Base-by-base conservation (phyloP, 768 basidiomycete species). In the Thelephora aurantiotincta region DNA sequence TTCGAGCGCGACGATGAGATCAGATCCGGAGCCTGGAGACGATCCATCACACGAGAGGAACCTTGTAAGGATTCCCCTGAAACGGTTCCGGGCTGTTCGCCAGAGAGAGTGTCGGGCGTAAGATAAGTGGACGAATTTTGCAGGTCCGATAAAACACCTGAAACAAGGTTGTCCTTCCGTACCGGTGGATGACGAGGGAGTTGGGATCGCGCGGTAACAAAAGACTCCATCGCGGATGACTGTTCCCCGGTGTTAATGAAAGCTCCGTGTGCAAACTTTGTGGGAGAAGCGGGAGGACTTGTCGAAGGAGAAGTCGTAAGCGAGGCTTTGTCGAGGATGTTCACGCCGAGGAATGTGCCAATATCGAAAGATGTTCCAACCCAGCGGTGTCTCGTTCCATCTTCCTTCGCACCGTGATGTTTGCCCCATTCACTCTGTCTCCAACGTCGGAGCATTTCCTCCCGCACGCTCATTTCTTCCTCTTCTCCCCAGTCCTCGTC, bases 321-420 rank as follows among this genome's bases (percentile, higher is more conserved):
- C 9, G 4, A 56, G 35, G 58, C 57, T 41, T 65, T 65, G 38
- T 71, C 64, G 44, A 80, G 63, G 30, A 82, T 64, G 51, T 77
- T 73, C 45, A 87, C 70, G 11, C 84, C 87, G 34, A 88, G 65
- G 51, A 90, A 71, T n/a, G 71, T 71, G 2, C 87, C 87, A 34
- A 90, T 68, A 55, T 86, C 82, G 52, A 90, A 90, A 50, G 78
- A 84, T 19, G 69, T 69, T 22, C 87, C 84, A 23, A 83, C 71
- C 82, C 83, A 88, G 18, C 63, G 67, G 18, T 55, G 51, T 20
- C 60, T 55, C 13, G 46, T 30, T 1, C 36, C 52, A 44, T 63
- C 66, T 20, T 58, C 54, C 45, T 60, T 59, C 16, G 63, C 64
- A 47, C 68, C 47, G n/a, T 58, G 63, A 57, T 47, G 61, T 53